phyloP scores from a whole-genome alignment of 495 filamentous ascomycete species.

The Penicillium alfredii region DNA sequence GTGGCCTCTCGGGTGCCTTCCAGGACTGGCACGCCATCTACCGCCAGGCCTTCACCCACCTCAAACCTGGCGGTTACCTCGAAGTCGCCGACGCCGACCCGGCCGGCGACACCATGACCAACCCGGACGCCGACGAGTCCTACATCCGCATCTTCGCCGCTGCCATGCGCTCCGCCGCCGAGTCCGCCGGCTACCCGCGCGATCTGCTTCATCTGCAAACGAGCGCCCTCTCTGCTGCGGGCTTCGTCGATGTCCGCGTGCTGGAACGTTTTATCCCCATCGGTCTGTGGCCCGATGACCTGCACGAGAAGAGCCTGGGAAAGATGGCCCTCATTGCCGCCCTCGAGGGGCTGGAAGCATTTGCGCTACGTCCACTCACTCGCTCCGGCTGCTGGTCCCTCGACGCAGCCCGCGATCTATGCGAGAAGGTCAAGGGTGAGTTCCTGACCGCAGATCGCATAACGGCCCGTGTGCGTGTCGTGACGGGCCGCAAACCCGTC shows the following conservation, averaged over 20 bases:
- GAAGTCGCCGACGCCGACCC: conserved; percentile 45
- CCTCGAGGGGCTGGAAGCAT: conserved; percentile 61
- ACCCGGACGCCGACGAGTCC: conserved; percentile 19
- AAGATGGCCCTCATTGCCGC: conserved; percentile 62
- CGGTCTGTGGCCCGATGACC: conserved; percentile 49
- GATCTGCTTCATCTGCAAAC: conserved; percentile 51
- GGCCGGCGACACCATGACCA: conserved; percentile 25
- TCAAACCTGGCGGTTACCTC: conserved; percentile 61
- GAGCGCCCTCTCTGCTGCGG: conserved; percentile 44
- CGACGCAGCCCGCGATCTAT: conserved; percentile 49
- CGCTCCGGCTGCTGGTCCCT: conserved; percentile 50
- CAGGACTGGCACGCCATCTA: conserved; percentile 57
- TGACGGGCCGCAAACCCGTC: conserved; percentile 52
- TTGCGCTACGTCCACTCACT: conserved; percentile 55
- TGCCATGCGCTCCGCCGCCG: conserved; percentile 32
- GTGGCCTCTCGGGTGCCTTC: conserved; percentile 59
- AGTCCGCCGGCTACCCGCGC: conserved; percentile 31
- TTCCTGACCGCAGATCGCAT: conserved; percentile 39
- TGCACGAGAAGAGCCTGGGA: conserved; percentile 48
- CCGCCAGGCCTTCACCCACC: conserved; percentile 50
- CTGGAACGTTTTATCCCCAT: conserved; percentile 55
- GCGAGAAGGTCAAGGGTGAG: conserved; percentile 48
- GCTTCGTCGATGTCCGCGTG: conserved; percentile 56
- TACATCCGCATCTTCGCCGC: conserved; percentile 33
- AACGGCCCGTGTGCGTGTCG: conserved; percentile 44